Evolutionary conservation across 768 basidiomycete genomes (phyloP), one percentile per base, ranked within the genome.

Genomic region (Nevesoporus exiguus): DNA sequence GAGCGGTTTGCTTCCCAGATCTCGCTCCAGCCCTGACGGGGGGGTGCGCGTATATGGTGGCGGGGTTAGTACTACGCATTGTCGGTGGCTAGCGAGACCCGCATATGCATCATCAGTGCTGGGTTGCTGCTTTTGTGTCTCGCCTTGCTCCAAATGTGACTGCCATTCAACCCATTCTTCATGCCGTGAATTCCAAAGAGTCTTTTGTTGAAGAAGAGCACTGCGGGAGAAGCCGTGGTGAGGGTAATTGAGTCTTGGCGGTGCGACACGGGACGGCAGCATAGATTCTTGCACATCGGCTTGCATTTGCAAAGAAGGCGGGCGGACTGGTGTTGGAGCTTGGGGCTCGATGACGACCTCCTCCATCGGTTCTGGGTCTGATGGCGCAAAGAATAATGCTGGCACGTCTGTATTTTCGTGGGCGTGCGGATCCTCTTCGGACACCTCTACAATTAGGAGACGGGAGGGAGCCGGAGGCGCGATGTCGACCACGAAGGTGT

Each of bases 161-260:
- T 65, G 63, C 62, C 74, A 74, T 37, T 72, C 75, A 24, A 70
- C 67, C 79, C 78, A 82, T 47, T 77, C 74, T 45, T 80, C 80
- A 52, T 80, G 77, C 19, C 83, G 80, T 7, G 74, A 64, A 34
- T 73, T 71, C 86, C 86, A 88, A 59, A 88, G 77, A 66, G 71
- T 79, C 63, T 85, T 88, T 58, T 80, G 67, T 60, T 85, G 78
- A 14, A 75, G 69, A 33, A 88, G 75, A 2, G 82, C 80, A 54
- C 77, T 79, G 17, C 80, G 79, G 13, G 86, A 88, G 57, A 83
- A 76, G 2, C 86, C 86, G 61, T 80, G 86, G 56, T 88, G 76
- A 7, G 65, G 62, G 58, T 81, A 82, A 30, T 68, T 62, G 56
- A 78, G 78, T 25, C 78, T 77, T 61, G 69, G 69, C 50, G 49